Conservation (phyloP, 345 rosid genomes). For the Punica granatum region DNA sequence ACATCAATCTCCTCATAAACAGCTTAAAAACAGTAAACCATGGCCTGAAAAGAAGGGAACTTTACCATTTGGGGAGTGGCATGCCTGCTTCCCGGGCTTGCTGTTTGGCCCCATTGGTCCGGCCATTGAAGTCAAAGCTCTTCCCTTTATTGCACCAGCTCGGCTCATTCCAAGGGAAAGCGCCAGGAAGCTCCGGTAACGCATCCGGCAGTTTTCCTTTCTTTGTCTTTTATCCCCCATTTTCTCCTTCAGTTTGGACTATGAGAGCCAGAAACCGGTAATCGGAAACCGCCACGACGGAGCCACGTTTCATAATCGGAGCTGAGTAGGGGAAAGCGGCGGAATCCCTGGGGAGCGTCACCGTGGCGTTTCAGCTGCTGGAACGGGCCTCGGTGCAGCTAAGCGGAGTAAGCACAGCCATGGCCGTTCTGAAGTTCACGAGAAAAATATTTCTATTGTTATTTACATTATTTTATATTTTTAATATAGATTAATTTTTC, state of each 20-base stretch:
- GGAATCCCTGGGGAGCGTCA: background rate
- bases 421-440: background rate
- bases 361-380: background rate
- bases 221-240: background rate
- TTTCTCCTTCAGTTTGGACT: background rate
- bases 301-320: background rate
- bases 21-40: background rate
- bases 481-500: background rate
- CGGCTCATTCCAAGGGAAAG: background rate
- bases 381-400: background rate
- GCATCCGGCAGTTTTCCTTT: background rate
- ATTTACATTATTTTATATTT: background rate
- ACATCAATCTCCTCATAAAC: background rate
- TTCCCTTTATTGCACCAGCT: background rate
- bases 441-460: background rate
- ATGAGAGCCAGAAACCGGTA: background rate
- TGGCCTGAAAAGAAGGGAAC: background rate
- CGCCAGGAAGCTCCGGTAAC: background rate
- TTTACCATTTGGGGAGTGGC: slow-evolving; percentile 2
- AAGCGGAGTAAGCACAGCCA: too few species aligned
- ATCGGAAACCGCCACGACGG: background rate
- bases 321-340: background rate
- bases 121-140: background rate
- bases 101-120: background rate
- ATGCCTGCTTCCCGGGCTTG: background rate